Evolutionary conservation across 495 filamentous ascomycete species (phyloP).

Genomic region (Neurospora sublineolata): DNA sequence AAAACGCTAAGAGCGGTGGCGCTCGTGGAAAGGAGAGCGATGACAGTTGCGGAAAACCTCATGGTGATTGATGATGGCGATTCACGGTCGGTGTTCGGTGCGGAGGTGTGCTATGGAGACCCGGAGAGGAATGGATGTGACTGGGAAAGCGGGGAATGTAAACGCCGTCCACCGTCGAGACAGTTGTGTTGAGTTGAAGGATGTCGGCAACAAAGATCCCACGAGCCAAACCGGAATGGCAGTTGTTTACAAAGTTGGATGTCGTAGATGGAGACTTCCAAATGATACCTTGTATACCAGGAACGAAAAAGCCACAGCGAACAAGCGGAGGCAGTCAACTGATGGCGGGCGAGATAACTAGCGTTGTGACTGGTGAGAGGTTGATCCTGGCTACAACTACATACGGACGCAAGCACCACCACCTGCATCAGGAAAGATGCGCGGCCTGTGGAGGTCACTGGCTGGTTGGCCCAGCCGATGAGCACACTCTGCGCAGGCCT

Average conservation of each 20-base stretch:
- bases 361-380: neutral
- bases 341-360: neutral
- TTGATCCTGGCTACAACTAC: neutral
- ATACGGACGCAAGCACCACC: neutral
- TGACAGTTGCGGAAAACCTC: constrained; percentile 30
- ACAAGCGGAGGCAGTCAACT: neutral
- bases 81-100: neutral
- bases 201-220: neutral
- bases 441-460: neutral
- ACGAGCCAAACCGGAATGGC: neutral
- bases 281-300: neutral
- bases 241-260: neutral
- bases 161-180: neutral
- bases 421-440: neutral
- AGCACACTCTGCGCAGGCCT: neutral
- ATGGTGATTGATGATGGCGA: constrained; percentile 17
- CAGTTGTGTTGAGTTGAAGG: neutral
- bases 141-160: neutral
- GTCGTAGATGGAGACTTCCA: neutral
- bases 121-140: neutral
- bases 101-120: neutral
- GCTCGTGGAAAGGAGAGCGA: constrained; percentile 28
- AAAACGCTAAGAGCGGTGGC: constrained; percentile 31
- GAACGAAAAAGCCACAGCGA: neutral
- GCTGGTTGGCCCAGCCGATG: neutral